Conservation (phyloP, 805 yeast species). For the Clavispora fructus region DNA sequence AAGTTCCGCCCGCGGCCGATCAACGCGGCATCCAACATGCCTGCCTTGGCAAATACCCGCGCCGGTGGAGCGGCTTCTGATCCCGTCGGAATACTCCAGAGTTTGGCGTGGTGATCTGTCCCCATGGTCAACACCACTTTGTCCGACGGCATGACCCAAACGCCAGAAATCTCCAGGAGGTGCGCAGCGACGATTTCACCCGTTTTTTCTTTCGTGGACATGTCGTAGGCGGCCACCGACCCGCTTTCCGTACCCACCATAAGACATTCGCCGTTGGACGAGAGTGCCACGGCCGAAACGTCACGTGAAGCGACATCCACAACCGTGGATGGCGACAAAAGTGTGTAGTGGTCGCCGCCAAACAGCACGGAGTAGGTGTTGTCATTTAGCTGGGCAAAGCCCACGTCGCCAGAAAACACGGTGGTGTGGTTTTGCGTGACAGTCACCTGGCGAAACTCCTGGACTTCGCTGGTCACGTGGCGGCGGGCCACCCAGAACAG, state of each 20-base stretch:
- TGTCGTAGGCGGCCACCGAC: conserved; percentile 4
- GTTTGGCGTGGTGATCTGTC: conserved; percentile 50
- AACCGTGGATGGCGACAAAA: not conserved
- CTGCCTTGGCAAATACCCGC: conserved; percentile 41
- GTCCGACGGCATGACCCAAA: conserved; percentile 58
- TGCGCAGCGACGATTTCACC: conserved; percentile 39
- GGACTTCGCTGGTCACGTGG: conserved; percentile 12
- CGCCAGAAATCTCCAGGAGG: conserved; percentile 37
- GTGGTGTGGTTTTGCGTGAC: not conserved
- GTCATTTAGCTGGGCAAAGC: not conserved
- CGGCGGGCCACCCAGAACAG: conserved; percentile 42
- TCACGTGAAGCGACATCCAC: conserved; percentile 1
- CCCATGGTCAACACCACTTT: conserved; percentile 57
- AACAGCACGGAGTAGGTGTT: conserved; percentile 2
- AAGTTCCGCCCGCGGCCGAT: conserved; percentile 68
- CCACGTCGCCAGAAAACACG: conserved; percentile 1
- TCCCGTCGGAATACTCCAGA: conserved; percentile 46
- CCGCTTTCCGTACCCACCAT: conserved; percentile 9
- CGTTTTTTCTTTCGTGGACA: not conserved
- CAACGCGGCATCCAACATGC: conserved; percentile 45
- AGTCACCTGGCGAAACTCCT: conserved; percentile 3
- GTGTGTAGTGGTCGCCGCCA: conserved; percentile 1
- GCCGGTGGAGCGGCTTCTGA: conserved; percentile 14
- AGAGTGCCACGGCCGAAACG: conserved; percentile 5
- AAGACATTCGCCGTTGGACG: conserved; percentile 3